These are phyloP conservation scores for Didymella exigua DNA, from an alignment of 2,329 filamentous ascomycete species.

Conservation along the genomic window DNA sequence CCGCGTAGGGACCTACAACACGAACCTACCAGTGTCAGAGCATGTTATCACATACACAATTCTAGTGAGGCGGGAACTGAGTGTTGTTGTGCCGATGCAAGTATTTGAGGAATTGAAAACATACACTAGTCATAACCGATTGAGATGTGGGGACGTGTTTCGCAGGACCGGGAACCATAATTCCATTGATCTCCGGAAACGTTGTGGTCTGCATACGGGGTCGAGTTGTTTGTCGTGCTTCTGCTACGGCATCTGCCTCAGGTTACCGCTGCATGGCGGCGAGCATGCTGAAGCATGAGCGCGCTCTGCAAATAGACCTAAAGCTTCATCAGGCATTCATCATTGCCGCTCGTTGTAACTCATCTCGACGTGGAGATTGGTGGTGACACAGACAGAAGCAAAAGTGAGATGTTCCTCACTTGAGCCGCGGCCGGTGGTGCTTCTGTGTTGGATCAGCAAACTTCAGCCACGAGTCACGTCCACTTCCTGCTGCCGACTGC, in stretches of 20 bases:
- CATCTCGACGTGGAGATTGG: slow-evolving; percentile 1
- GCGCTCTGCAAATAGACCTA: slow-evolving; percentile 1
- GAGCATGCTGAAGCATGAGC: slow-evolving; percentile 5
- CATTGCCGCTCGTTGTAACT: neutral
- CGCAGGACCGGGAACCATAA: neutral
- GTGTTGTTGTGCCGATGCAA: slow-evolving; percentile 1
- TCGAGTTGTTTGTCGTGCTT: slow-evolving; percentile 10
- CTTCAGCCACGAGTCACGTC: slow-evolving; percentile 7
- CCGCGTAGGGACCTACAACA: neutral
- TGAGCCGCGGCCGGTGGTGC: neutral
- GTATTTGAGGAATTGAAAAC: slow-evolving; percentile 4
- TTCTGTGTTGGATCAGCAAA: neutral
- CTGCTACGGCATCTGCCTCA: slow-evolving; percentile 10
- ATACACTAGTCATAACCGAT: neutral
- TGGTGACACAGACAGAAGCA: slow-evolving; percentile 11
- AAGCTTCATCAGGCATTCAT: neutral
- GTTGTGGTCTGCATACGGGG: slow-evolving; percentile 6
- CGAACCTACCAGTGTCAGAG: neutral
- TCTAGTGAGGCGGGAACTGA: neutral
- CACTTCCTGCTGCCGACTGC: neutral
- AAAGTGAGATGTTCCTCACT: neutral
- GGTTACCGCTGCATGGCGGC: slow-evolving; percentile 5
- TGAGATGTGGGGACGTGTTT: neutral
- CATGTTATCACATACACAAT: no score
- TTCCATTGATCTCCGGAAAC: neutral